Evolutionary conservation across 2,329 filamentous ascomycete genomes (phyloP).

Genomic region (Colletotrichum sp.): DNA sequence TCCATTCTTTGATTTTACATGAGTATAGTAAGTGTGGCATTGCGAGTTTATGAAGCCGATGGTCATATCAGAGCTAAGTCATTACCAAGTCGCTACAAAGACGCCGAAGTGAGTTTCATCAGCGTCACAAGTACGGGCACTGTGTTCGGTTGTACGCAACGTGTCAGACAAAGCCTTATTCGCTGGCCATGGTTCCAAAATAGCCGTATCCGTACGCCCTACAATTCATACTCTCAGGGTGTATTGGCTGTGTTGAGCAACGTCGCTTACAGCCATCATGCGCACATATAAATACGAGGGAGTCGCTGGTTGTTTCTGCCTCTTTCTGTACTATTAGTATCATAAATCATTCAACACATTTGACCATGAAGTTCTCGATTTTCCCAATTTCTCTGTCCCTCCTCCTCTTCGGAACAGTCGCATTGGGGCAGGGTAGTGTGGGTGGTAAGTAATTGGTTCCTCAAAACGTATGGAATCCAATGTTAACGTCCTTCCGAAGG

Average conservation of each 20-base stretch:
- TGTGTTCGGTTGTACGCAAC: neutral
- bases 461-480: rapidly evolving
- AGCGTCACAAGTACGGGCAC: neutral
- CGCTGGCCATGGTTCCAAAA: neutral
- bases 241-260: neutral
- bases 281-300: neutral
- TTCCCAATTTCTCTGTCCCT: neutral
- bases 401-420: neutral
- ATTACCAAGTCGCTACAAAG: neutral
- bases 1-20: rapidly evolving
- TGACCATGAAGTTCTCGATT: neutral
- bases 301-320: neutral
- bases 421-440: neutral
- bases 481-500: neutral
- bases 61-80: neutral
- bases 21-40: rapidly evolving
- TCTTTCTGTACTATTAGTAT: neutral
- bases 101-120: neutral
- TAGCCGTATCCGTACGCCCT: neutral
- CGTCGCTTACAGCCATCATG: neutral
- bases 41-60: neutral
- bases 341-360: neutral
- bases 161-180: neutral
- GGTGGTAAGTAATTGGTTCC: neutral
- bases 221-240: neutral